phyloP scores from a whole-genome alignment of 495 filamentous ascomycete genomes.

The Neurospora sp. region DNA sequence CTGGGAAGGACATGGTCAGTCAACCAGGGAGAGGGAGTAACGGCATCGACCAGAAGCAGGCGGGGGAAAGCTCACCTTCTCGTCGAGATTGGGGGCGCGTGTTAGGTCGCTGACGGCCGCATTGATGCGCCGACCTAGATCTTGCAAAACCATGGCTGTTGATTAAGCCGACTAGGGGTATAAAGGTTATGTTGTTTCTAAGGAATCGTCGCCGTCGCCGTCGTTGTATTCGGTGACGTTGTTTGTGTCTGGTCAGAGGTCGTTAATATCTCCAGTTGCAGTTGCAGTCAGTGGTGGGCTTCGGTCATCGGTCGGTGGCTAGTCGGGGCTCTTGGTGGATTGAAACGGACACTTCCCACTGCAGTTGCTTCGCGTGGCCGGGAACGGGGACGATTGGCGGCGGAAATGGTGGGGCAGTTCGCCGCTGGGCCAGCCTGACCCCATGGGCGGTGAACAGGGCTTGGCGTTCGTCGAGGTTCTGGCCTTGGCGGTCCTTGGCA shows the following conservation, averaged over 20 bases:
- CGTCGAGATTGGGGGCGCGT: conserved; percentile 81
- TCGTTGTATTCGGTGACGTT: not conserved
- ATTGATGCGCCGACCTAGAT: conserved; percentile 96
- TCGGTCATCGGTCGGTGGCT: not conserved
- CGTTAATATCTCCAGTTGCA: not conserved
- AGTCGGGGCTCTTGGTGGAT: not conserved
- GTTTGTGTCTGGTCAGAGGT: not conserved
- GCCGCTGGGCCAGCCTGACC: not conserved
- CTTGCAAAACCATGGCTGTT: conserved; percentile 85
- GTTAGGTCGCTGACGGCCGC: conserved; percentile 91
- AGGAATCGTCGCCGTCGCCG: not conserved
- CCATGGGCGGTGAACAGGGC: not conserved
- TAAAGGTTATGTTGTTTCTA: not conserved
- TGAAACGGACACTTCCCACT: not conserved
- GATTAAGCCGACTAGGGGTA: not conserved
- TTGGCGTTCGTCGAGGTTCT: not conserved
- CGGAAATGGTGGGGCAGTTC: not conserved
- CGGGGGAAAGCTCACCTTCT: conserved; percentile 56
- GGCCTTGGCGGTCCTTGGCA: not conserved
- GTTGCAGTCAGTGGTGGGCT: not conserved
- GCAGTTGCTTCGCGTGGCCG: not conserved
- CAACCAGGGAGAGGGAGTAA: not conserved
- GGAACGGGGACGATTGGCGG: not conserved
- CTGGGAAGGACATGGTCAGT: conserved; percentile 34
- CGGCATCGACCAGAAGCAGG: too few species aligned